Evolutionary conservation across 1,284 basidiomycete genomes (phyloP), one percentile per base, ranked within the genome.

Genomic region (Melampsora americana): DNA sequence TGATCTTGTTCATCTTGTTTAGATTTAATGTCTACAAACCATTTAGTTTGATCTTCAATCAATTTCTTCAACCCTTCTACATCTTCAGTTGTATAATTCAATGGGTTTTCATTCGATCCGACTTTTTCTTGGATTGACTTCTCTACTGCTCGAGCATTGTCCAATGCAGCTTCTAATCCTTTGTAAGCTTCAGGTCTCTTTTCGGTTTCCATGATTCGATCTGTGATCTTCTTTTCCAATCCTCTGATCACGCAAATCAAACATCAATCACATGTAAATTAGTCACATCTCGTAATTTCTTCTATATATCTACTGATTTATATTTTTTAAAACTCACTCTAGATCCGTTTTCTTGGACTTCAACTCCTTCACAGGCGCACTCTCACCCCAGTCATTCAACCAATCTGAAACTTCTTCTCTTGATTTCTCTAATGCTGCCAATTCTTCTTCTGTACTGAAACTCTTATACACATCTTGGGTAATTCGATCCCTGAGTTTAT

Each of bases 331-430:
- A 26, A 87, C 91, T 83, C 80, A 93, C 92, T 96, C 93, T 26
- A 98, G 84, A 18, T 87, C 88, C 53, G 87, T 86, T 67, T 91
- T 88, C 82, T 92, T 91, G 78, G 88, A 87, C 78, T 89, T 85
- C 77, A 95, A 86, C 66, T 89, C 87, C 26, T 86, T 86, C 14
- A 89, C 91, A 69, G 90, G 88, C 0, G 95, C 95, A 16, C 86
- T 83, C 80, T 97, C 95, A n/a, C 89, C 93, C 72, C 90, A 86
- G 50, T 94, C 92, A 80, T 88, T 86, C 78, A 99, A 85, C 95
- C 95, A 99, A 28, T 85, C 83, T 78, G 90, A 88, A 0, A 90
- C 88, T 72, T 90, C 89, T 26, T 89, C 87, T 5, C 92, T 84
- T 80, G 88, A 88, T 70, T 86, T 85, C 6, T 84, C 82, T 73